Evolutionary conservation across 352 stramenopile species (phyloP), one percentile per base, ranked within the genome.

Genomic region (Pythium biforme): DNA sequence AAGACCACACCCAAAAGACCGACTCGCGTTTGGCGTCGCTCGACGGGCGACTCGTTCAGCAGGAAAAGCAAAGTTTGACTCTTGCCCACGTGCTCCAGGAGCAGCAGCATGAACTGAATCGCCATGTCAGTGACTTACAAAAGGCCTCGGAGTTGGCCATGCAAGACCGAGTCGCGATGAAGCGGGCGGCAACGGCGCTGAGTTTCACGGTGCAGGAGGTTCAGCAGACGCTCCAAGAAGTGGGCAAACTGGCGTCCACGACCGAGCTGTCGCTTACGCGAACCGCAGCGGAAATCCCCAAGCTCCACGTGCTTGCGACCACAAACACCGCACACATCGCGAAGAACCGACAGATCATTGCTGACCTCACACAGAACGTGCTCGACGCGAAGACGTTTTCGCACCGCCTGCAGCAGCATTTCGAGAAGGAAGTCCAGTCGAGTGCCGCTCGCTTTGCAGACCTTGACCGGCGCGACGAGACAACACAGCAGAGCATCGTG

Each of bases 261-360:
- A 84, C 75, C 0, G 75, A 88, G 19, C 25, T 76, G 19, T 71
- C 68, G 23, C 64, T 88, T 19, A 58, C 55, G 12, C 77, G 76
- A 1, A 77, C 78, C 1, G 73, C 71, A 0, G 64, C 73, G 1
- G 81, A 90, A 59, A 67, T 90, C 20, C 69, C 73, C 9, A 88
- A 88, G 48, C 56, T 88, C 7, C 70, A 84, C 23, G 62, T 64
- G 10, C 66, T 83, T 0, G 67, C 76, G 23, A 63, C 61, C 0
- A 84, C 69, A 0, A 81, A 74, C 48, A 64, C 60, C 0, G 68
- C 66, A 11, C 81, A 76, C 8, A 72, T 86, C n/a, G 66, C 73
- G 22, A 83, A 77, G 59, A 79, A 69, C 27, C 70, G 72, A 0
- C 75, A 87, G 40, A 67, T 50, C 12, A 59, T 88, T 17, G 66